phyloP scores from a whole-genome alignment of 345 rosid genomes.

The Hirschfeldia incana region DNA sequence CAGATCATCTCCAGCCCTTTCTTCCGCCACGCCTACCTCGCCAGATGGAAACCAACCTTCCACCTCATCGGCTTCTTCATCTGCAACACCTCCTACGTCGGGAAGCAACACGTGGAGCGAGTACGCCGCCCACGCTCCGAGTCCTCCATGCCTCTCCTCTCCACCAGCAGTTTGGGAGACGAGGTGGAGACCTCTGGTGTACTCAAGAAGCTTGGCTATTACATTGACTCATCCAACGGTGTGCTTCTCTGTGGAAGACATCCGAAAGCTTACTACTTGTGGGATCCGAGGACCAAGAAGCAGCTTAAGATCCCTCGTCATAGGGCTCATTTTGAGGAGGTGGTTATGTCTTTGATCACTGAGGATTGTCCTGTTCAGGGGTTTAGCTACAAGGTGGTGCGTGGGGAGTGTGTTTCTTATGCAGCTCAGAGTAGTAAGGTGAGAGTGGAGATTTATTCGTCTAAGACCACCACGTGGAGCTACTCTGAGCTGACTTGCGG shows the following conservation, averaged over 20 bases:
- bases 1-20: constrained; percentile 46
- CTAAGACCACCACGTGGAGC: constrained; percentile 58
- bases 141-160: constrained; percentile 53
- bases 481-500: constrained; percentile 50
- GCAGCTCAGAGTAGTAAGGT: constrained; percentile 37
- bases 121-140: constrained; percentile 50
- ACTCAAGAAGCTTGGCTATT: constrained; percentile 57
- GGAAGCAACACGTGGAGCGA: constrained; percentile 39
- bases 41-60: constrained; percentile 47
- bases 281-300: constrained; percentile 47
- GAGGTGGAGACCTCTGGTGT: constrained; percentile 51
- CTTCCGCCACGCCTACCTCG: constrained; percentile 49
- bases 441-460: constrained; percentile 51
- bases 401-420: constrained; percentile 55
- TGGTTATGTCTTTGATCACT: constrained; percentile 60
- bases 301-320: constrained; percentile 51
- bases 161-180: constrained; percentile 59
- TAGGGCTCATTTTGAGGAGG: constrained; percentile 53
- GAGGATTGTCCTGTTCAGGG: constrained; percentile 45
- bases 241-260: constrained; percentile 69
- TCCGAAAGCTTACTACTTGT: constrained; percentile 62
- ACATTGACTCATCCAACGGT: constrained; percentile 63
- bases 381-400: constrained; percentile 52
- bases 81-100: constrained; percentile 53
- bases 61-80: constrained; percentile 60